phyloP scores from a whole-genome alignment of 768 basidiomycete genomes.

The Serpula lacrymans region DNA sequence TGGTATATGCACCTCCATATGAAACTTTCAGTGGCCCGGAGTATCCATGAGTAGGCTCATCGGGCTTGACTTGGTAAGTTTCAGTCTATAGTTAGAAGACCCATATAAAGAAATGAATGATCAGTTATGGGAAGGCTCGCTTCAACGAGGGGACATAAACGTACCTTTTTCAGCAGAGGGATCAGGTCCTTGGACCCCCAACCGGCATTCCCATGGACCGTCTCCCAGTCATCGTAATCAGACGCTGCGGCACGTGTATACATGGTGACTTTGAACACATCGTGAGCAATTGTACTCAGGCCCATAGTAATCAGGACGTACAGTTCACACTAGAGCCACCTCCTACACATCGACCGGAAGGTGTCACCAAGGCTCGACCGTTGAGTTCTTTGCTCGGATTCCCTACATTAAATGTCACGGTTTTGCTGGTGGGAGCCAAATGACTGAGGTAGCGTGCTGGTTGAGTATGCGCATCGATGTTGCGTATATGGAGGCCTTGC shows the following conservation, averaged over 20 bases:
- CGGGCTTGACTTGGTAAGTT: conserved; percentile 28
- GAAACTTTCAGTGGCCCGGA: conserved; percentile 29
- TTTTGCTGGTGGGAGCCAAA: conserved; percentile 13
- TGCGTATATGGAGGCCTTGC: conserved; percentile 17
- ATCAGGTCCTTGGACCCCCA: conserved; percentile 23
- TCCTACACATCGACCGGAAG: conserved; percentile 20
- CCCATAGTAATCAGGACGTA: conserved; percentile 9
- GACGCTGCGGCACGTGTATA: conserved; percentile 21
- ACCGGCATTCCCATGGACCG: conserved; percentile 15
- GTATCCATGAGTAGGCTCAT: conserved; percentile 32
- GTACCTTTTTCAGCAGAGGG: conserved; percentile 23
- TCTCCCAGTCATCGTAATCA: conserved; percentile 27
- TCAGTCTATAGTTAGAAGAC: conserved; percentile 17
- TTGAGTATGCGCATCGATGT: conserved; percentile 16
- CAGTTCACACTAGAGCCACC: conserved; percentile 23
- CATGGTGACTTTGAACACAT: conserved; percentile 11
- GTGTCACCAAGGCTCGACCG: conserved; percentile 11
- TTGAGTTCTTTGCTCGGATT: conserved; percentile 12
- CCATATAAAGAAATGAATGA: conserved; percentile 1
- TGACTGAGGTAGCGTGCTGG: conserved; percentile 16
- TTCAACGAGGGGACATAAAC: neutral
- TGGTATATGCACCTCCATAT: conserved; percentile 5
- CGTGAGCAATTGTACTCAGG: conserved; percentile 7
- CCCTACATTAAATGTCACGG: conserved; percentile 9
- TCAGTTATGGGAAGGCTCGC: conserved; percentile 5